These are phyloP conservation scores for Metschnikowia borealis DNA, from an alignment of 805 yeast genomes.

Conservation along the genomic window DNA sequence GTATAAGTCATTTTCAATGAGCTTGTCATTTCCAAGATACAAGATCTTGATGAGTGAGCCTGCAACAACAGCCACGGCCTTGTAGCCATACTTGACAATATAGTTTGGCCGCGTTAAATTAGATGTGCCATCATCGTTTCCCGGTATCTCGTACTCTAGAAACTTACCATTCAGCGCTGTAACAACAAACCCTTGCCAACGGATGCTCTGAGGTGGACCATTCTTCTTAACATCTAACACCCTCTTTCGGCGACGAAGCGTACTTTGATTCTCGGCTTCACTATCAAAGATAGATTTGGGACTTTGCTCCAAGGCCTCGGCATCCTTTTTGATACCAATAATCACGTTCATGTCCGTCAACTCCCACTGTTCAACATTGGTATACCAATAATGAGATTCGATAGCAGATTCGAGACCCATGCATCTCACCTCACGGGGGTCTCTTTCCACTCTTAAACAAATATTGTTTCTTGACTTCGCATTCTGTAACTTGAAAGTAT, in stretches of 20 bases:
- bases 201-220: not conserved
- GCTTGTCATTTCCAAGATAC: conserved; percentile 71
- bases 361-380: conserved; percentile 73
- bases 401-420: conserved; percentile 73
- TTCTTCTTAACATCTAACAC: not conserved
- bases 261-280: not conserved
- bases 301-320: not conserved
- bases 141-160: conserved; percentile 54
- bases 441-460: conserved; percentile 88
- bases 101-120: conserved; percentile 46
- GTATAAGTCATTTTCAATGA: conserved; percentile 56
- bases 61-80: conserved; percentile 69
- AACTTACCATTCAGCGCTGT: conserved; percentile 60
- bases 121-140: conserved; percentile 25
- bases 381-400: conserved; percentile 66
- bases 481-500: conserved; percentile 61
- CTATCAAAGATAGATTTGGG: not conserved
- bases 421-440: conserved; percentile 86
- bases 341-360: conserved; percentile 72
- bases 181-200: conserved; percentile 82
- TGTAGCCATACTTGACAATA: conserved; percentile 68
- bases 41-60: conserved; percentile 71
- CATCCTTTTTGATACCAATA: conserved; percentile 50
- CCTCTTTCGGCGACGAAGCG: not conserved
- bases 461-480: conserved; percentile 75